Evolutionary conservation across 2,329 filamentous ascomycete species (phyloP), one percentile per base, ranked within the genome.

Genomic region (Pleomassaria siparia): DNA sequence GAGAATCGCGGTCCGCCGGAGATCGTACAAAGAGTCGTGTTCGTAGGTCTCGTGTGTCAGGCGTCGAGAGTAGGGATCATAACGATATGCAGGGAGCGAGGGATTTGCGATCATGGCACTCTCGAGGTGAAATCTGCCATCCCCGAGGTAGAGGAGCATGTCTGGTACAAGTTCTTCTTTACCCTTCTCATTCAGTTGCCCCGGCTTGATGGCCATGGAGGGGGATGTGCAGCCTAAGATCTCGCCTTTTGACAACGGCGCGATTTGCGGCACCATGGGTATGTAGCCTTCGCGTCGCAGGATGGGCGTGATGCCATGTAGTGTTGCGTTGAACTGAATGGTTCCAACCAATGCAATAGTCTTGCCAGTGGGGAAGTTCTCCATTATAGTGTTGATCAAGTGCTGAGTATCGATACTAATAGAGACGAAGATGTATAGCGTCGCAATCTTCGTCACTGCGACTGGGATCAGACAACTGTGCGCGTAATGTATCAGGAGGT

Each of bases 71-170:
- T 99, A 99, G 0, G 95, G 94, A 66, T 99, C 94, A 71, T 99
- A 99, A 54, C 94, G 83, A 73, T 96, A 99, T 2, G 95, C 92
- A 0, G 92, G 89, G 28, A 96, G 83, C 4, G 78, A 74, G 0
- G 95, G 94, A 72, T 99, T 99, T 67, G 97, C 94, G 57, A 99
- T 99, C 92, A 99, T 99, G 64, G 95, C 92, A 63, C 89, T 95
- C 73, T 99, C 94, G 35, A 99, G 86, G 69, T 99, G 94, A 76
- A 96, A 96, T 49, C 91, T 83, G 11, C 91, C 91, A 65, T 96
- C 91, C 39, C 91, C 91, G 12, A 96, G 83, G 68, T 96, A 96
- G 1, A 96, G 76, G 37, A 96, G 86, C 54, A 90, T 73, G 64
- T 95, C 89, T 29, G 77, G 75, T 3, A 72, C 66, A 40, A 58